Conservation (phyloP, 768 basidiomycete genomes). For the Strobilomyces dryophilus region DNA sequence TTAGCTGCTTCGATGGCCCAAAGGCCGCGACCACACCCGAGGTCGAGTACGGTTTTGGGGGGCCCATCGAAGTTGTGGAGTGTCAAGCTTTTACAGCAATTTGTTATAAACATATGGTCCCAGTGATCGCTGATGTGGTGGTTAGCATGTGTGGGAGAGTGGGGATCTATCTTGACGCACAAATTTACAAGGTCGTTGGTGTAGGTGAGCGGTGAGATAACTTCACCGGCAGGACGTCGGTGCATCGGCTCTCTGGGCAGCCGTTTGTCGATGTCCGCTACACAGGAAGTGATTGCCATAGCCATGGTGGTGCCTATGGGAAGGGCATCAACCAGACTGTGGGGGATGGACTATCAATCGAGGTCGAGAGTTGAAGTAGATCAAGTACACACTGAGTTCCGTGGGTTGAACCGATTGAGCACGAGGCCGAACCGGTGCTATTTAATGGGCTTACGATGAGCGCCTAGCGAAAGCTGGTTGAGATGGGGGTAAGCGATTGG, state of each 20-base stretch:
- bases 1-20: constrained; percentile 71
- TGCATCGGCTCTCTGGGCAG: constrained; percentile 38
- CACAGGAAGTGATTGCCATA: constrained; percentile 10
- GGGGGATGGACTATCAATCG: constrained; percentile 10
- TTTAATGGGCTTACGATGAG: constrained; percentile 11
- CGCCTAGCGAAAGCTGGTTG: constrained; percentile 5
- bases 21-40: constrained; percentile 68
- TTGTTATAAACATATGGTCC: constrained; percentile 62
- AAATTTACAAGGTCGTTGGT: constrained; percentile 47
- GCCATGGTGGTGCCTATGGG: constrained; percentile 20
- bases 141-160: background rate
- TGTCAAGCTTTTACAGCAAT: constrained; percentile 46
- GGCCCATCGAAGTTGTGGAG: constrained; percentile 49
- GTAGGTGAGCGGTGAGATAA: constrained; percentile 56
- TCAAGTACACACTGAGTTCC: constrained; percentile 18
- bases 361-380: constrained; percentile 10
- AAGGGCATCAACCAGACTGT: constrained; percentile 24
- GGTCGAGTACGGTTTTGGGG: constrained; percentile 54
- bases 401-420: constrained; percentile 6
- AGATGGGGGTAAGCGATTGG: constrained; percentile 19
- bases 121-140: constrained; percentile 54
- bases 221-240: constrained; percentile 43
- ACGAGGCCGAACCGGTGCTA: constrained; percentile 8
- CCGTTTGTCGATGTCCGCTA: constrained; percentile 45
- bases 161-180: constrained; percentile 34